phyloP scores from a whole-genome alignment of 169 alveolate genomes.

The Perkinsus chesapeaki region DNA sequence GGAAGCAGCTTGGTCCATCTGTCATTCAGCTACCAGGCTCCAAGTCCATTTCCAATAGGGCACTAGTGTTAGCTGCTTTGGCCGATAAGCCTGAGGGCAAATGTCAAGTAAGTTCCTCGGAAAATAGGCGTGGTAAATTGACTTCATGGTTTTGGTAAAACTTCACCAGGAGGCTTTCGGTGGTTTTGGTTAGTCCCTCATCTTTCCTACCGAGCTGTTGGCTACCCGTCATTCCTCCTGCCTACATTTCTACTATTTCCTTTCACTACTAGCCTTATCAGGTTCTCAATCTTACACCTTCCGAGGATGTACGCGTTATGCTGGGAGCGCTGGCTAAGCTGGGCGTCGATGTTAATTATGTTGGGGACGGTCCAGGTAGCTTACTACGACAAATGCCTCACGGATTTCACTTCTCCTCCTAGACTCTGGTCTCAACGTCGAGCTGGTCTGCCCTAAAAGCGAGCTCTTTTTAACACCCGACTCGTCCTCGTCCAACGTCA shows the following conservation, averaged over 20 bases:
- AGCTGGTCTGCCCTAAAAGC: not conserved
- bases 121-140: not conserved
- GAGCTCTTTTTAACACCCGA: not conserved
- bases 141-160: not conserved
- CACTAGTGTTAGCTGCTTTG: slow-evolving; percentile 39
- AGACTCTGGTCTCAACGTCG: not conserved
- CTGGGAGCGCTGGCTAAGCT: not conserved
- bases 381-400: not conserved
- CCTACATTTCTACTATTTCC: not conserved
- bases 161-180: too few relatives aligned
- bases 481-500: not conserved
- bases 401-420: not conserved
- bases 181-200: too few relatives aligned
- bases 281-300: slow-evolving; percentile 7
- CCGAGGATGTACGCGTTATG: slow-evolving; percentile 27
- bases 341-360: not conserved
- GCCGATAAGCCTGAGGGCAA: not conserved
- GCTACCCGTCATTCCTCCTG: too few relatives aligned
- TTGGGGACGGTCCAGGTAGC: slow-evolving; percentile 16
- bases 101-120: not conserved
- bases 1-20: not conserved
- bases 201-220: too few relatives aligned
- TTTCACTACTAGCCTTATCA: not conserved
- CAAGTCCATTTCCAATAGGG: slow-evolving; percentile 39
- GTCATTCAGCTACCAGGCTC: slow-evolving; percentile 29